Evolutionary conservation across 2,329 filamentous ascomycete species (phyloP), one percentile per base, ranked within the genome.

Genomic region (Teratosphaeria destructans): DNA sequence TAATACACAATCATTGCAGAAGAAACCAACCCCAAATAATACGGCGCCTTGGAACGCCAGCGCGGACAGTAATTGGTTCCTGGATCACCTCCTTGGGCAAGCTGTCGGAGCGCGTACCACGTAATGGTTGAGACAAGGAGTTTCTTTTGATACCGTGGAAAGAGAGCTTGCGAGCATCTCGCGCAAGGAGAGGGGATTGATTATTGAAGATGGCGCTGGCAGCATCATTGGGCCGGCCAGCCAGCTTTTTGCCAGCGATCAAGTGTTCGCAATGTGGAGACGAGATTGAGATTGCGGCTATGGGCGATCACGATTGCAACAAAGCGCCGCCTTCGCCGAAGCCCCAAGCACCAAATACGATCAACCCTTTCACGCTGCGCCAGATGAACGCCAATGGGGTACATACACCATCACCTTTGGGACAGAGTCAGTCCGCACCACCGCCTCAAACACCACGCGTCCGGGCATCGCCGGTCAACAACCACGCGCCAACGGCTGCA

Each of bases 251-350:
- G 78, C 89, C 90, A 70, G 85, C 85, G 27, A 89, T 95, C 75
- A 95, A 93, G 80, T 95, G 90, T 75, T 95, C 90, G 57, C 85
- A 81, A 76, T 95, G 90, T 72, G 83, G 85, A 49, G 74, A 78
- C 49, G 83, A 92, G 69, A 88, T 95, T 60, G 86, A 90, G 72
- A 94, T 95, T 66, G 88, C 88, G 37, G 78, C 85, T 71, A 91
- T 95, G 88, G 89, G 88, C 62, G 89, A 94, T 59, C 90, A 95
- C 76, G 71, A 88, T 61, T 95, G 90, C 72, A 72, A 63, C 19
- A 61, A 57, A 54, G 57, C 60, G 39, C 56, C 56, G 26, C 57
- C 63, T 6, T 60, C 61, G 3, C 56, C 62, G 57, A 62, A 62
- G 57, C 19, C 62, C 54, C 43, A 64, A 32, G 34, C 62, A 4